phyloP scores from a whole-genome alignment of 768 basidiomycete genomes.

The Lentinula boryana region DNA sequence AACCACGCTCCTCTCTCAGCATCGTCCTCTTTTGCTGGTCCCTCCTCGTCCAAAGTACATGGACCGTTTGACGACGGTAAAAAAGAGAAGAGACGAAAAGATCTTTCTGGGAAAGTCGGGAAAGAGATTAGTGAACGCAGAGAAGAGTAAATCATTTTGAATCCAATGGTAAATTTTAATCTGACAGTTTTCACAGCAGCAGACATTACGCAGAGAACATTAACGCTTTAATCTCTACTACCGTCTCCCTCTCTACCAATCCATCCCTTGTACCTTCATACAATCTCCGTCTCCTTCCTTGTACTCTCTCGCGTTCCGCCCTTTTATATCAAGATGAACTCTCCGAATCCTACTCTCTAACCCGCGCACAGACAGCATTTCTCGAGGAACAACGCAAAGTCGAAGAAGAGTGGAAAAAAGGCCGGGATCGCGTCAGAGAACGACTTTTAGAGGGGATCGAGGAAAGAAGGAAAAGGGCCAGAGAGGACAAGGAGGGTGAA shows the following conservation, averaged over 20 bases:
- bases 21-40: background rate
- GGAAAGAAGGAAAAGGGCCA: slow-evolving; percentile 68
- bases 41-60: background rate
- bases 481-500: slow-evolving; percentile 88
- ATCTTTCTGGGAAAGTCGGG: slow-evolving; percentile 61
- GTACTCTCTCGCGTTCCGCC: slow-evolving; percentile 74
- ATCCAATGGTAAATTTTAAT: background rate
- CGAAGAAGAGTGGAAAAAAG: slow-evolving; percentile 77
- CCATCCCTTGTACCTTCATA: slow-evolving; percentile 64
- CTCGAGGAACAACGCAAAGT: slow-evolving; percentile 75
- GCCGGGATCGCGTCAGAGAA: slow-evolving; percentile 70
- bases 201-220: slow-evolving; percentile 62
- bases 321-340: slow-evolving; percentile 57
- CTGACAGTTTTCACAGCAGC: slow-evolving; percentile 30
- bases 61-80: slow-evolving; percentile 33
- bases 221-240: slow-evolving; percentile 48
- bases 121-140: slow-evolving; percentile 71
- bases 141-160: slow-evolving; percentile 53
- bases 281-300: slow-evolving; percentile 65
- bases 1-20: background rate
- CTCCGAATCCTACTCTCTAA: slow-evolving; percentile 65
- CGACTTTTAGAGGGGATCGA: slow-evolving; percentile 80
- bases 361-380: slow-evolving; percentile 63
- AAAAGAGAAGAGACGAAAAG: slow-evolving; percentile 65
- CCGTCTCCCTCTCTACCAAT: slow-evolving; percentile 59